phyloP scores from a whole-genome alignment of 352 stramenopile genomes.

The Phytopythium helicoides region DNA sequence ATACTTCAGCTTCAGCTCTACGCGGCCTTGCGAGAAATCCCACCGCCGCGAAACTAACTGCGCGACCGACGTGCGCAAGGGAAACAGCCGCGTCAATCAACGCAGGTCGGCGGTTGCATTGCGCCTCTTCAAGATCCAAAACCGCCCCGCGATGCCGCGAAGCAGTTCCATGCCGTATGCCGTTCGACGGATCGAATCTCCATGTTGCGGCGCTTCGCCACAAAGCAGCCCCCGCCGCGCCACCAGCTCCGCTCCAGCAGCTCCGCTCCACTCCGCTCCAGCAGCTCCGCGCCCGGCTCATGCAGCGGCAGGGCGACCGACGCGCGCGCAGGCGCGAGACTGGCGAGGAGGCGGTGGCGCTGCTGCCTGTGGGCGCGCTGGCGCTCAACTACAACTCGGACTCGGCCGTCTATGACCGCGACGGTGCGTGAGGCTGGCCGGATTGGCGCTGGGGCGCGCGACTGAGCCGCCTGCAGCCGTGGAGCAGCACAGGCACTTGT shows the following conservation, averaged over 20 bases:
- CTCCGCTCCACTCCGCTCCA: not conserved
- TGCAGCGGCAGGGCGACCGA: not conserved
- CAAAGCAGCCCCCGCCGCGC: too few relatives aligned
- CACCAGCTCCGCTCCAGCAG: too few relatives aligned
- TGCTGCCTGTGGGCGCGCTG: conserved; percentile 43
- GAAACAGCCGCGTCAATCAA: too few relatives aligned
- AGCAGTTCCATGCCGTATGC: too few relatives aligned
- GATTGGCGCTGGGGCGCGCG: not conserved
- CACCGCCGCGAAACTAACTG: not conserved
- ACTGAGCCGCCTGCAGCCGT: not conserved
- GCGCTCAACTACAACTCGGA: conserved; percentile 88
- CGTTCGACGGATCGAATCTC: too few relatives aligned
- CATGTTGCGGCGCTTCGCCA: too few relatives aligned
- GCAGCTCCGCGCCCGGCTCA: not conserved
- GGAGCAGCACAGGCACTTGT: conserved; percentile 43
- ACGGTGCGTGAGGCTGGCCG: conserved; percentile 11
- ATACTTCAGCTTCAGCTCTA: too few relatives aligned
- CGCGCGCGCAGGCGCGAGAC: not conserved
- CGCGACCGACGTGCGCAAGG: too few relatives aligned
- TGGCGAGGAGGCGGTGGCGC: conserved; percentile 35
- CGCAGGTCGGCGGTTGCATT: too few relatives aligned
- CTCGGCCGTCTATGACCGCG: conserved; percentile 68
- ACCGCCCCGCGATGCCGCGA: too few relatives aligned
- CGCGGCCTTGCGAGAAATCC: too few relatives aligned
- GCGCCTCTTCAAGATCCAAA: too few relatives aligned